Evolutionary conservation across 2,329 filamentous ascomycete genomes (phyloP), one percentile per base, ranked within the genome.

Genomic region (Colletotrichum nymphaeae): DNA sequence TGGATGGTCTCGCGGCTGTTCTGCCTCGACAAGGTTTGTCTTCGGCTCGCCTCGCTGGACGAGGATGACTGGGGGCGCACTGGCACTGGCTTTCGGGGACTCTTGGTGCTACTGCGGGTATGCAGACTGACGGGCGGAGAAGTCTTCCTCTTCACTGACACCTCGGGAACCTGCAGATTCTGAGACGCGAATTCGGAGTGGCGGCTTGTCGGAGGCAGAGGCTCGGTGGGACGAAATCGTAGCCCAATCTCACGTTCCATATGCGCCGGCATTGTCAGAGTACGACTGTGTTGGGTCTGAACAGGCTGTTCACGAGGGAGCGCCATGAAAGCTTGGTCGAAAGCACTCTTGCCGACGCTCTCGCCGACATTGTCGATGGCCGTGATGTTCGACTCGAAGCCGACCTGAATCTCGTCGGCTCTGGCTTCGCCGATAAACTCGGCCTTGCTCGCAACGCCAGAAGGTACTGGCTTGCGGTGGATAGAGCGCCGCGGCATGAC

Each of bases 121-220:
- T 80, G 80, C 79, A 87, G 83, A 75, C 83, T 86, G 32, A 86
- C 80, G 0, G 86, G 84, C 1, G 84, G 83, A 3, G 83, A 81
- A 0, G 82, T 81, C 66, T 77, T 83, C 68, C 79, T 81, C 53
- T 77, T 79, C 24, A 76, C 67, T 30, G 74, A 74, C 28, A 79
- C 76, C 30, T 77, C 76, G 16, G 79, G 76, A 16, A 82, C 75
- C 16, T 79, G 77, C 19, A 80, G 80, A 52, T 30, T 53, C 24
- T 42, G 32, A 9, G 63, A 52, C 14, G 58, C 28, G 35, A 53
- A 11, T 30, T 26, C 30, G n/a, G 32, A 26, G 3, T 32, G 35
- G 5, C 60, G 26, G 53, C 14, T 26, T 12, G 24, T 26, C 11
- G 49, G 32, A 14, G 63, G 32, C 63, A 46, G 55, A n/a, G 49